Base-by-base conservation (phyloP, 768 basidiomycete genomes). In the Leccinum boreale region DNA sequence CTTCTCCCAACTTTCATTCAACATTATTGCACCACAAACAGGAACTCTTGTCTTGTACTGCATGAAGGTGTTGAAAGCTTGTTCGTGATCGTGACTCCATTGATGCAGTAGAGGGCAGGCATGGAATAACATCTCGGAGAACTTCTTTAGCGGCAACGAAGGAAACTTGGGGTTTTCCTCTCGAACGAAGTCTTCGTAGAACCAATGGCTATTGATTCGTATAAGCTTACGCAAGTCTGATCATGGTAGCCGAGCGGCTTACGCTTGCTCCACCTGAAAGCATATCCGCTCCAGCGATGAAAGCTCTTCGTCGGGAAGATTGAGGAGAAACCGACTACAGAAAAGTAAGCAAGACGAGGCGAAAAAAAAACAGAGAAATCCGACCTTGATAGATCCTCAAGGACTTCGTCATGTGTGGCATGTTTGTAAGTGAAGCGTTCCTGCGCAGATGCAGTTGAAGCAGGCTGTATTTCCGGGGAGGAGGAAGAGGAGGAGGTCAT, bases 191-290 rank as follows among this genome's bases (percentile, higher is more conserved):
- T 99, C 97, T 78, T 98, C 97, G 67, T 99, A 99, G 73, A 92
- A 99, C 96, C 96, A 99, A 71, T 98, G 96, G n/a, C 95, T 97
- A 68, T 9, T 46, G 23, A 49, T 50, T 36, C 33, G 44, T 19
- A 50, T 51, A 59, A 62, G 62, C 62, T 49, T 60, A 57, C 56
- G 51, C 58, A 50, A 58, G 58, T 57, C 33, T 51, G 24, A 45
- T 4, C 12, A 60, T 50, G 51, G 61, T 54, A 47, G 50, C 35
- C 56, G 58, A 49, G 31, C 42, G 35, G 80, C 94, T 67, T 71
- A 98, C 93, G 96, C 97, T 81, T 98, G 95, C 74, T 99, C 97
- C 59, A 98, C 92, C 75, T 98, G 96, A 76, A 98, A 99, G 76
- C 93, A 98, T 65, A 98, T 86, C 58, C 97, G 85, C 69, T 97